phyloP scores from a whole-genome alignment of 2,329 filamentous ascomycete genomes.

The Daldinia sp. region DNA sequence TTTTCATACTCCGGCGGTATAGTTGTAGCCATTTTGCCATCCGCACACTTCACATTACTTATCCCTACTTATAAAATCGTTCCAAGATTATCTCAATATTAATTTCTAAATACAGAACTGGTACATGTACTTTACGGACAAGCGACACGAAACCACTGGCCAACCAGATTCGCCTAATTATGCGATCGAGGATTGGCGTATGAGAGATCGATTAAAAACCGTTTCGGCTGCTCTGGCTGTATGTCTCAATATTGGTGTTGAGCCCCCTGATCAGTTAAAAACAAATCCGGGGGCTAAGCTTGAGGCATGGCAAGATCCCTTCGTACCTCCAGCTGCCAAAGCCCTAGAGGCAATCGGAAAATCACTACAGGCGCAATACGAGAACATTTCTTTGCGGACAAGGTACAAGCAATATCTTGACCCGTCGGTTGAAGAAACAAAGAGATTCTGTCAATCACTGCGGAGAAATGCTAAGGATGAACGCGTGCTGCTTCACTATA shows the following conservation, averaged over 20 bases:
- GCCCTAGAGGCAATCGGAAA: conserved; percentile 95
- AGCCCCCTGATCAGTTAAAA: conserved; percentile 96
- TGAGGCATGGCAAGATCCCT: conserved; percentile 97
- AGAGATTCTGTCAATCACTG: conserved; percentile 92
- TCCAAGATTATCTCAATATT: conserved; percentile 26
- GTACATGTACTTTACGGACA: conserved; percentile 99
- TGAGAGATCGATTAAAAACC: conserved; percentile 95
- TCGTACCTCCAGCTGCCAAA: conserved; percentile 79
- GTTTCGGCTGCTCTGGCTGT: conserved; percentile 94
- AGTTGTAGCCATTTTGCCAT: neutral
- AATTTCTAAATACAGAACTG: conserved; percentile 72
- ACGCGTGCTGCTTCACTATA: conserved; percentile 97
- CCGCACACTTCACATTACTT: conserved; percentile 4
- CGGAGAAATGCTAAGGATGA: conserved; percentile 95
- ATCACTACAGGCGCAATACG: conserved; percentile 94
- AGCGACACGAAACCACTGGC: conserved; percentile 93
- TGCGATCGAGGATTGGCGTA: conserved; percentile 90
- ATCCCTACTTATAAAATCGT: neutral
- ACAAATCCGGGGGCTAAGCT: conserved; percentile 92
- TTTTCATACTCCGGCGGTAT: neutral
- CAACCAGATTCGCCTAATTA: conserved; percentile 76
- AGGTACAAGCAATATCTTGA: conserved; percentile 97
- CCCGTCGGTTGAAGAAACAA: conserved; percentile 95
- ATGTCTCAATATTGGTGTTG: conserved; percentile 96
- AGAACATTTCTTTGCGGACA: conserved; percentile 93